A percentile compares a stretch with the other conserved stretches of the same genome.
Evolutionary conservation across 768 basidiomycete genomes (phyloP).

Genomic region (Lactifluus rugatus): DNA sequence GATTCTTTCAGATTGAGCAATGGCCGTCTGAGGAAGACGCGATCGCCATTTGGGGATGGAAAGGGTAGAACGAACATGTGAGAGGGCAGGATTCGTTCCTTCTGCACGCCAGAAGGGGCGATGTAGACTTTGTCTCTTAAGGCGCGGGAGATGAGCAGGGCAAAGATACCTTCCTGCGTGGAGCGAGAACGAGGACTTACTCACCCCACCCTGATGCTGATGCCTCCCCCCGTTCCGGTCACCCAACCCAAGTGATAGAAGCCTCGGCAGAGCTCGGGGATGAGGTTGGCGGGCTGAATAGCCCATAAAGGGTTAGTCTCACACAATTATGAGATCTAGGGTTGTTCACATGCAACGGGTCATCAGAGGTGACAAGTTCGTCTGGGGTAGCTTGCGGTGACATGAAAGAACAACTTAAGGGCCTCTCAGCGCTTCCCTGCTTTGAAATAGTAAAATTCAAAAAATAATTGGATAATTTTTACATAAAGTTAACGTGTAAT

Average conservation of each 20-base stretch:
- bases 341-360: constrained; percentile 47
- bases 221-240: constrained; percentile 80
- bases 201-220: constrained; percentile 62
- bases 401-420: not conserved
- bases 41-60: constrained; percentile 58
- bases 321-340: constrained; percentile 13
- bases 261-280: constrained; percentile 71
- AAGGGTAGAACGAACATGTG: constrained; percentile 86
- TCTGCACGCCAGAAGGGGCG: constrained; percentile 85
- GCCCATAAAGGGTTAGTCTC: not conserved
- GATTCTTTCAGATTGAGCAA: constrained; percentile 66
- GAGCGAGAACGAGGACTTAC: constrained; percentile 18
- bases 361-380: constrained; percentile 45
- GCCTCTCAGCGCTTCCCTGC: too few species aligned
- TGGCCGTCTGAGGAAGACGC: constrained; percentile 72
- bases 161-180: not conserved
- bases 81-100: constrained; percentile 72
- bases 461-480: not conserved
- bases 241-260: constrained; percentile 91
- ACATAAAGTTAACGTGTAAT: not conserved
- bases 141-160: not conserved
- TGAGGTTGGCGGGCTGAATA: constrained; percentile 78
- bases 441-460: not conserved
- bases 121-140: constrained; percentile 69
- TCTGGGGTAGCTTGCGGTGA: constrained; percentile 27